Evolutionary conservation across 805 yeast species (phyloP).

Genomic region (Lipomyces orientalis): DNA sequence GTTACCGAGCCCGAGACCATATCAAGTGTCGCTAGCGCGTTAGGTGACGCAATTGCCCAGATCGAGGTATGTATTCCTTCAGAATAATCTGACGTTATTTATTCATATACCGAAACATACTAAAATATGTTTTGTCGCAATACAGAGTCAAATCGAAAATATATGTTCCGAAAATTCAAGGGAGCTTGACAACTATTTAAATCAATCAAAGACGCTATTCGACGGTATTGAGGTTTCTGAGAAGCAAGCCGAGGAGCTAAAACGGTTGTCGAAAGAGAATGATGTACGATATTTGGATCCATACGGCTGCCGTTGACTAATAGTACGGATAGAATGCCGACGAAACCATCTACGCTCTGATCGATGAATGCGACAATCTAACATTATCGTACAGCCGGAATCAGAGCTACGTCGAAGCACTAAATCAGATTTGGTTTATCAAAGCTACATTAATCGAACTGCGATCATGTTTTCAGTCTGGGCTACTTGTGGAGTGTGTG

Average conservation of each 20-base stretch:
- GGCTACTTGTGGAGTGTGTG: conserved; percentile 21
- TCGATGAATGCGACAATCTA: conserved; percentile 24
- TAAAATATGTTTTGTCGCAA: neutral
- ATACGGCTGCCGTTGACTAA: neutral
- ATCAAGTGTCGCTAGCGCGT: conserved; percentile 9
- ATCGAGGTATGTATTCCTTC: conserved; percentile 18
- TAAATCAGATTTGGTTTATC: conserved; percentile 30
- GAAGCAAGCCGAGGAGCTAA: conserved; percentile 13
- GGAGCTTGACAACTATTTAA: conserved; percentile 27
- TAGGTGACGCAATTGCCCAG: conserved; percentile 22
- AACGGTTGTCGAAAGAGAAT: conserved; percentile 16
- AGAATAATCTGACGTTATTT: neutral
- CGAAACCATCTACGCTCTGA: conserved; percentile 23
- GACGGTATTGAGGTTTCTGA: conserved; percentile 19
- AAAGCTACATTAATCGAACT: conserved; percentile 32
- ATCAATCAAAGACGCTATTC: conserved; percentile 15
- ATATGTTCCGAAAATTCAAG: conserved; percentile 22
- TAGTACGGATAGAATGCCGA: conserved; percentile 29
- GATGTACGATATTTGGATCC: too few species aligned
- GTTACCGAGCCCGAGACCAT: conserved; percentile 23
- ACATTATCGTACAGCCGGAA: conserved; percentile 7
- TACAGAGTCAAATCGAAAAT: conserved; percentile 22
- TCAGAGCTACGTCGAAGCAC: conserved; percentile 23
- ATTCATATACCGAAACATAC: neutral
- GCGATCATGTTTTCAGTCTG: conserved; percentile 24